Evolutionary conservation across 805 yeast genomes (phyloP).

Genomic region (Metschnikowia continentalis): DNA sequence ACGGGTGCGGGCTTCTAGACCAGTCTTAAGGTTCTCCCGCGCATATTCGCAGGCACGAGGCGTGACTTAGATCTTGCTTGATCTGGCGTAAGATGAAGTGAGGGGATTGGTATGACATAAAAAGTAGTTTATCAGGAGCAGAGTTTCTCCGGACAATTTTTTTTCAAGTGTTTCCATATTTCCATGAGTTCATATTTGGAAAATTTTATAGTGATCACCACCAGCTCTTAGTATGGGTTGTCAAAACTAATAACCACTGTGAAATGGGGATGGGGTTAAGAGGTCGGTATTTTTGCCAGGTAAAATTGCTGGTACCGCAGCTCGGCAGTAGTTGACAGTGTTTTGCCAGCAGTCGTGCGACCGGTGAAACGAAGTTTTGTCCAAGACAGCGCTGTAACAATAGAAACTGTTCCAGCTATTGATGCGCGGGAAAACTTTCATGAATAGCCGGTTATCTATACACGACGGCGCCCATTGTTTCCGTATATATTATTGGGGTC

Average conservation of each 20-base stretch:
- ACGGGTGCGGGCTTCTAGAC: background rate
- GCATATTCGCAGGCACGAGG: background rate
- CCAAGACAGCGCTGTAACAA: background rate
- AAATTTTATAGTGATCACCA: too few species aligned
- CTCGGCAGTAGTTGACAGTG: background rate
- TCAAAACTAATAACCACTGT: too few species aligned
- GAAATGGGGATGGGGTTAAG: too few species aligned
- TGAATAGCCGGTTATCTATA: background rate
- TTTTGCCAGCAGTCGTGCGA: background rate
- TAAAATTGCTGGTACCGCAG: background rate
- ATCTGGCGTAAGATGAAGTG: background rate
- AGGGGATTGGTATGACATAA: background rate
- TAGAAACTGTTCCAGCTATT: background rate
- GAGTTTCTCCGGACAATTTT: background rate
- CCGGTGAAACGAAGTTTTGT: background rate
- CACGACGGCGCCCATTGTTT: background rate
- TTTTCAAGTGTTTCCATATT: background rate
- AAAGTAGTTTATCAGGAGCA: background rate
- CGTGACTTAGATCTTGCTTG: conserved; percentile 2
- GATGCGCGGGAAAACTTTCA: background rate
- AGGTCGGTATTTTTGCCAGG: background rate
- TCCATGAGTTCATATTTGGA: background rate
- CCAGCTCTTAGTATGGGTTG: too few species aligned
- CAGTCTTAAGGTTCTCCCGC: background rate
- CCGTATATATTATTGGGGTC: background rate